Base-by-base conservation (phyloP, 805 yeast genomes). In the Barnettozyma wickerhamii region DNA sequence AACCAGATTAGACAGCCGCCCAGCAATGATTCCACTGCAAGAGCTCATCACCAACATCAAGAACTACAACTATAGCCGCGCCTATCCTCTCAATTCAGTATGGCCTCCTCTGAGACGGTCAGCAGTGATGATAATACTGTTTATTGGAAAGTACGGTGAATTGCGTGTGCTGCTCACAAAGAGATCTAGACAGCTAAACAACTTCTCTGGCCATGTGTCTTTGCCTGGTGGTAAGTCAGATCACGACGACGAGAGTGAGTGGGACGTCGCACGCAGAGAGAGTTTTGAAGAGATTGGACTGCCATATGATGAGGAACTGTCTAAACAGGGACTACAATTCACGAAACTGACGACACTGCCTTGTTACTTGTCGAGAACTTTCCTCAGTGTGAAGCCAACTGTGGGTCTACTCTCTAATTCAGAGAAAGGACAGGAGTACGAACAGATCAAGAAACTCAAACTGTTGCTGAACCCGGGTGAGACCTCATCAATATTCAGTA, bases 151-250 rank as follows among this genome's bases (percentile, higher is more conserved):
- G n/a, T 60, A 67, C 33, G 91, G 91, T 3, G 95, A 88, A 49
- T 62, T 89, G 15, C 63, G 91, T 33, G 95, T 87, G 24, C 68
- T 90, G 4, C 62, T 90, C 37, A 90, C 97, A 1, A 80, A 84
- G 51, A 63, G 98, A 46, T 79, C 95, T 3, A 69, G 83, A 35
- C 68, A 72, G 28, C 67, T 91, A 51, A 68, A 79, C 36, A 76
- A 76, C 39, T 90, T 89, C 63, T 84, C 93, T 0, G 96, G 97
- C 5, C 96, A 90, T 59, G 84, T 85, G 6, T 87, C 96, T 2
- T 68, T 90, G 7, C 98, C 98, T 4, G 98, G 98, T 3, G 98
- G 97, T 7, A 86, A 83, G 55, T 89, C 95, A 5, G 97, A 90
- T 59, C 56, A 50, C 31, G 77, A 72, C 0, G 66, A 74, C 15